Base-by-base conservation (phyloP, 2,329 filamentous ascomycete genomes). In the Colletotrichum cordylinicola region DNA sequence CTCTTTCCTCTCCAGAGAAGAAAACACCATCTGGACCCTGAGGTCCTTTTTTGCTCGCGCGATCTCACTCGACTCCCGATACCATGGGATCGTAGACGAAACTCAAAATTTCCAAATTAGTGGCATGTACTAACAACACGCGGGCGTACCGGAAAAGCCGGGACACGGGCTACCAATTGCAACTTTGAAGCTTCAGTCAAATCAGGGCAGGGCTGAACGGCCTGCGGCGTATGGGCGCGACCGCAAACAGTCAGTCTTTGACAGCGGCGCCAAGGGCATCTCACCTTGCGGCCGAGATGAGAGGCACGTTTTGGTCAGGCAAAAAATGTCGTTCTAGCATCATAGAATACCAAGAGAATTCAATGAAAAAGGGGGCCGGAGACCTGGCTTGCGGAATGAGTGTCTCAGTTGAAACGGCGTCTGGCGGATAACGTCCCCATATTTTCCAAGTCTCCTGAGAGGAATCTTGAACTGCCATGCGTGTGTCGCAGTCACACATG, bases 281-380 rank as follows among this genome's bases (percentile, higher is more conserved):
- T 64, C 60, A 35, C 24, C 43, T 68, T 60, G 64, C 48, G 43
- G 77, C 77, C 77, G 70, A 79, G 78, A 74, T 61, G 24, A 60
- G 65, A 65, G 62, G 65, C 56, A 61, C 39, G 58, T 72, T 61
- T 55, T 48, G 24, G n/a, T 58, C 64, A 39, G 64, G 48, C 67
- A 48, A 21, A 52, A 52, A 65, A 60, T 60, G 27, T 71, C 35
- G 48, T 74, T 68, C 65, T 69, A 39, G 56, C 64, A 75, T 39
- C 33, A 39, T 73, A 76, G 73, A 69, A 62, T 33, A 68, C 29
- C 24, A 58, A 62, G 31, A 58, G 64, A 62, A 55, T 33, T 68
- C 27, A n/a, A n/a, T 43, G 68, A 60, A 21, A 27, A 39, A 29
- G 18, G 58, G 15, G 52, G 62, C 58, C 62, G 31, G 65, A 27